Evolutionary conservation across 768 basidiomycete genomes (phyloP).

Genomic region (Peribolospora baueri): DNA sequence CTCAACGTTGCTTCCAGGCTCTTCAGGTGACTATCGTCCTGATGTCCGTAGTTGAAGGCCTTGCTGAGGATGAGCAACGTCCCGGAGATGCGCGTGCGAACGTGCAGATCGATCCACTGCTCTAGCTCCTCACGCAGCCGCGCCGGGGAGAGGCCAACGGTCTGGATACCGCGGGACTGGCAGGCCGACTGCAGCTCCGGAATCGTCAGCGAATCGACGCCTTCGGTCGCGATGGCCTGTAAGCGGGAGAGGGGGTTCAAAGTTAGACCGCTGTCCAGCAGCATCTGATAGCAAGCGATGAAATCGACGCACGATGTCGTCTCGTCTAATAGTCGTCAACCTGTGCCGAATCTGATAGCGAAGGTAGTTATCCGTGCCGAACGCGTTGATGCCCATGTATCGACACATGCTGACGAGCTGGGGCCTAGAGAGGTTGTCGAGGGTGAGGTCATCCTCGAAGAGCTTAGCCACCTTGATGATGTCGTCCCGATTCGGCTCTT

Average conservation of each 20-base stretch:
- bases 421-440: constrained; percentile 94
- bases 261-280: neutral
- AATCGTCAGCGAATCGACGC: constrained; percentile 69
- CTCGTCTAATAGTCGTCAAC: constrained; percentile 55
- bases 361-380: constrained; percentile 95
- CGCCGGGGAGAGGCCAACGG: constrained; percentile 62
- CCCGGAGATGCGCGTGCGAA: constrained; percentile 69
- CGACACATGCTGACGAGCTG: constrained; percentile 91
- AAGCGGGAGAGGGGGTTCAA: neutral
- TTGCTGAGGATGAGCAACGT: constrained; percentile 79
- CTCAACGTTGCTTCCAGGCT: constrained; percentile 74
- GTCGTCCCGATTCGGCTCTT: constrained; percentile 65
- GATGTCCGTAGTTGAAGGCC: constrained; percentile 78
- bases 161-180: constrained; percentile 80
- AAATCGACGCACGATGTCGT: constrained; percentile 35
- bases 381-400: constrained; percentile 95
- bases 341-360: constrained; percentile 70
- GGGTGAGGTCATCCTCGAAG: constrained; percentile 89
- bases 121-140: constrained; percentile 66
- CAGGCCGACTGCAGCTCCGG: constrained; percentile 79
- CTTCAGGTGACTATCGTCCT: constrained; percentile 58
- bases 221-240: constrained; percentile 68
- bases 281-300: neutral
- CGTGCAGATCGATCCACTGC: constrained; percentile 78
- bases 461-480: constrained; percentile 85